Evolutionary conservation across 1,139 yeast species (phyloP), one percentile per base, ranked within the genome.

Genomic region (Magnusiomyces starmeri): DNA sequence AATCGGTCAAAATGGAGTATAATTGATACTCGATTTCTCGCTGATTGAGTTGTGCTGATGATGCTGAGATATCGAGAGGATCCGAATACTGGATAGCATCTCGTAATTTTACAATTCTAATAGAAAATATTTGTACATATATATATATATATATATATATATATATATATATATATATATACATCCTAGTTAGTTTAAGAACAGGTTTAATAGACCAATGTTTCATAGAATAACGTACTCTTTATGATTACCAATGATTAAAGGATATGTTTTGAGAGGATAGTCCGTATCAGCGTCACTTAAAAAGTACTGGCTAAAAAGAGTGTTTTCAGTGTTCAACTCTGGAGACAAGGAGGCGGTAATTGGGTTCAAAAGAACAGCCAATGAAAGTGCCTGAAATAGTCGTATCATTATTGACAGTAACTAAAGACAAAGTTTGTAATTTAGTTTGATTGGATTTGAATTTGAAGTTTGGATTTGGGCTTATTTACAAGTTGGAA

Each of bases 1-100:
- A 88, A 43, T 75, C 73, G 2, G 81, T 78, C 14, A 82, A 67
- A 40, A 80, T 65, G 52, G 76, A 72, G 50, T 75, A 72, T 16
- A 81, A 32, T 18, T 62, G 54, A 81, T 63, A 46, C 72, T 72
- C 35, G 75, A 71, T 26, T 8, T 37, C 37, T n/a, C 26, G 47
- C 16, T 35, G 43, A 24, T 49, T 46, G 20, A 46, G 43, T 20
- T 46, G 48, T 10, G 42, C 25, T 7, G 48, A 34, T 9, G 48
- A 25, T 10, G 29, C 20, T 20, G 37, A 27, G 20, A 47, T 49
- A 16, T 44, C 44, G 9, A 46, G 35, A 12, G 78, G 79, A n/a
- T 63, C 67, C 0, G 50, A 35, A 12, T 46, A 24, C 7, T 60
- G 26, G 53, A 72, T 52, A 51, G 73, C 65, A 40, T 66, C 53